Conservation (phyloP, 768 basidiomycete species). For the Paxillus rubicundulus region DNA sequence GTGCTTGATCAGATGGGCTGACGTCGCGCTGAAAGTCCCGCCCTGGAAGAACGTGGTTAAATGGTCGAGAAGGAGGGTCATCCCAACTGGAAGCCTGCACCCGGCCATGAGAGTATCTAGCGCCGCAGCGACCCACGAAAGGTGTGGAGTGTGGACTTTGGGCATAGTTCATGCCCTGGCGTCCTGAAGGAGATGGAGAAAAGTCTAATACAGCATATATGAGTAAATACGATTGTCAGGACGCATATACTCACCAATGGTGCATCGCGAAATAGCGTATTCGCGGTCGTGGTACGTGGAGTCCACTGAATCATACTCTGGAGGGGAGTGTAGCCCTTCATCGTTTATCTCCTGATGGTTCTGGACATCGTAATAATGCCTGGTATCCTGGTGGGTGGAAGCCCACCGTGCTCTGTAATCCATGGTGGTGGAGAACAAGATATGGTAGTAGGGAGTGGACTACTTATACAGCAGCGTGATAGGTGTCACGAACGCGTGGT, state of each 20-base stretch:
- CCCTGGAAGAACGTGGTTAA: not conserved
- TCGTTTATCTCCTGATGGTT: not conserved
- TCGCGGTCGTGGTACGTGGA: slow-evolving; percentile 5
- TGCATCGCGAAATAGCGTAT: slow-evolving; percentile 6
- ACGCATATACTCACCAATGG: slow-evolving; percentile 29
- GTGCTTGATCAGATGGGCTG: not conserved
- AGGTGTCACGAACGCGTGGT: slow-evolving; percentile 22
- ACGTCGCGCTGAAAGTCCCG: not conserved
- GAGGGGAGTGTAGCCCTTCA: slow-evolving; percentile 5
- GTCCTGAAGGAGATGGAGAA: slow-evolving; percentile 37
- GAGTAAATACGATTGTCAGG: not conserved
- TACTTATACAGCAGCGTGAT: too few species aligned
- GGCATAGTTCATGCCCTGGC: slow-evolving; percentile 7
- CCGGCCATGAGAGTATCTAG: not conserved
- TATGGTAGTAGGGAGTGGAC: not conserved
- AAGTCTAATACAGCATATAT: slow-evolving; percentile 32
- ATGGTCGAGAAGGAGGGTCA: not conserved
- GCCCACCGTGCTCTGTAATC: slow-evolving; percentile 4
- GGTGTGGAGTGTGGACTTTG: not conserved
- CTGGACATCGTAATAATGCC: not conserved
- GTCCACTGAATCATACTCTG: slow-evolving; percentile 4
- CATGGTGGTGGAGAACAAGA: slow-evolving; percentile 17
- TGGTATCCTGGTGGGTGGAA: not conserved
- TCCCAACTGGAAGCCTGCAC: not conserved
- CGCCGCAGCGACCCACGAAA: not conserved